A percentile compares a stretch with the other conserved stretches of the same genome.
Conservation (phyloP, 164 flowering plant genomes). For the Houttuynia cordata region DNA sequence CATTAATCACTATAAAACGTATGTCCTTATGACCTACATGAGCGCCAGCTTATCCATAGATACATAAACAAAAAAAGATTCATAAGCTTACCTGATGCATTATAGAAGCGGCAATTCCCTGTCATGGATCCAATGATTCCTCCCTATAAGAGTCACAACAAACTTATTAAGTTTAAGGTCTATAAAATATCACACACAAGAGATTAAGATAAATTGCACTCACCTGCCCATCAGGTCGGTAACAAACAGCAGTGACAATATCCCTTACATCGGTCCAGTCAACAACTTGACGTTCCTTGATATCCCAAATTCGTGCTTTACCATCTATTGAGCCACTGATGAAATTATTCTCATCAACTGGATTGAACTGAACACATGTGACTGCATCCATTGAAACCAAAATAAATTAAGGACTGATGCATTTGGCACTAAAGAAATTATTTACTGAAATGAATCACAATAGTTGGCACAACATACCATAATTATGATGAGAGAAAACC, state of each 20-base stretch:
- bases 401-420: slow-evolving; percentile 1
- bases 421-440: background rate
- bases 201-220: background rate
- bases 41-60: background rate
- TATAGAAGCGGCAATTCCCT: slow-evolving; percentile 61
- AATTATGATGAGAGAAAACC: slow-evolving; percentile 62
- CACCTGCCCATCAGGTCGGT: slow-evolving; percentile 86
- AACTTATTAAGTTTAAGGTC: background rate
- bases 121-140: slow-evolving; percentile 61
- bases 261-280: slow-evolving; percentile 75
- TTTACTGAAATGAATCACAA: background rate
- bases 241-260: slow-evolving; percentile 75
- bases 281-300: slow-evolving; percentile 55
- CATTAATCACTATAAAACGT: too few species aligned
- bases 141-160: slow-evolving; percentile 36
- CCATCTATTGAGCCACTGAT: slow-evolving; percentile 94
- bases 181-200: background rate
- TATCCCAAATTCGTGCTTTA: slow-evolving; percentile 77
- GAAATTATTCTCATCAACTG: slow-evolving; percentile 72
- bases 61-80: too few species aligned
- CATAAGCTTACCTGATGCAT: slow-evolving; percentile 37
- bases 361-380: slow-evolving; percentile 79
- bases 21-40: too few species aligned
- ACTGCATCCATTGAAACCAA: slow-evolving; percentile 38
- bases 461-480: slow-evolving; percentile 38